Conservation (phyloP, 495 filamentous ascomycete genomes). For the Melanomma pulvis-pyrius region DNA sequence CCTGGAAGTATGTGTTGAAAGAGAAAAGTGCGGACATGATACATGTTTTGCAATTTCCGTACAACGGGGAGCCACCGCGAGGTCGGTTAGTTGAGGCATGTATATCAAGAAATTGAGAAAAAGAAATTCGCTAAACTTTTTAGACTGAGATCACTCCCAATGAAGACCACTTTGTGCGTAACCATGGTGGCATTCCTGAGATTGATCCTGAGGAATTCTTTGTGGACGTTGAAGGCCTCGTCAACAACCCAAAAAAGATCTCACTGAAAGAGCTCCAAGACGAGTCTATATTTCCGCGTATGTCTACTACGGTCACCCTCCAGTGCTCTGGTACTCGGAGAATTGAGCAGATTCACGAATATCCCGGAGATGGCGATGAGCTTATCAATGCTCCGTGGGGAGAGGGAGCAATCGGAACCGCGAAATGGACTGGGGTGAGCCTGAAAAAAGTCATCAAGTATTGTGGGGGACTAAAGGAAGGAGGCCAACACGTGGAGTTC, state of each 20-base stretch:
- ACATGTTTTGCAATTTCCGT: slow-evolving; percentile 70
- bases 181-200: slow-evolving; percentile 67
- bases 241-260: slow-evolving; percentile 56
- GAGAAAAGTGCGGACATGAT: slow-evolving; percentile 70
- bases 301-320: slow-evolving; percentile 59
- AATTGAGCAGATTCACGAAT: slow-evolving; percentile 65
- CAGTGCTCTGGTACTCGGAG: slow-evolving; percentile 71
- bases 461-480: slow-evolving; percentile 61
- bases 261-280: slow-evolving; percentile 62
- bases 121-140: slow-evolving; percentile 44
- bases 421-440: slow-evolving; percentile 62
- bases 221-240: slow-evolving; percentile 60
- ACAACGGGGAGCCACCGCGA: slow-evolving; percentile 68
- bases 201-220: slow-evolving; percentile 59
- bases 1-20: slow-evolving; percentile 59
- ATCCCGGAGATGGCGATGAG: slow-evolving; percentile 69
- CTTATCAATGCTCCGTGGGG: slow-evolving; percentile 67
- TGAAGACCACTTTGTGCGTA: slow-evolving; percentile 64
- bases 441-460: slow-evolving; percentile 69
- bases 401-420: slow-evolving; percentile 69
- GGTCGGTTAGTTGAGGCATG: slow-evolving; percentile 20
- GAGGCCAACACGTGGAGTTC: slow-evolving; percentile 63
- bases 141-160: slow-evolving; percentile 62
- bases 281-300: slow-evolving; percentile 57
- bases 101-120: neutral